A percentile compares a stretch with the other conserved stretches of the same genome.
Evolutionary conservation across 345 rosid genomes (phyloP).

Genomic region (Rhizophora mangle): DNA sequence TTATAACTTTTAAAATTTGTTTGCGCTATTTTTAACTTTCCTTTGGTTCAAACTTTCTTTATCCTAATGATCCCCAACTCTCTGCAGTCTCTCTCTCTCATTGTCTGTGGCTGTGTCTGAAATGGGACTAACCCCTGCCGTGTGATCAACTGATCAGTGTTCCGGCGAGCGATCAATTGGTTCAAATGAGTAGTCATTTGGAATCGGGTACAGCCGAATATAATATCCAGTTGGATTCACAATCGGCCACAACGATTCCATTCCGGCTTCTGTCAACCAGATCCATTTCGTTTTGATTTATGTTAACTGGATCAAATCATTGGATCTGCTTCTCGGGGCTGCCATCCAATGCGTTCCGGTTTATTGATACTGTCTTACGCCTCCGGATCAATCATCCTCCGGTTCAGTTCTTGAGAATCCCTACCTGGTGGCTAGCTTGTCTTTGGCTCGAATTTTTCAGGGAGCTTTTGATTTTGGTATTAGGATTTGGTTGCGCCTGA

Average conservation of each 20-base stretch:
- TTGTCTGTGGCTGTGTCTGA: not conserved
- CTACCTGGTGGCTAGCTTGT: not conserved
- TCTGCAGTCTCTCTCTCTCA: not conserved
- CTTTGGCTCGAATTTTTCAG: not conserved
- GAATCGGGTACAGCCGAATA: conserved; percentile 2
- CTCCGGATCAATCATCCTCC: not conserved
- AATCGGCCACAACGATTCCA: conserved; percentile 15
- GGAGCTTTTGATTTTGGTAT: conserved; percentile 10
- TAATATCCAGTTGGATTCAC: conserved; percentile 4
- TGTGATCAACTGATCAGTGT: conserved; percentile 16
- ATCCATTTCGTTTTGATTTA: conserved; percentile 16
- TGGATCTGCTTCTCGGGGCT: conserved; percentile 8
- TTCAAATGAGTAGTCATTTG: conserved; percentile 2
- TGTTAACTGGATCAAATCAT: conserved; percentile 3
- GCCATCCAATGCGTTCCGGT: conserved; percentile 28
- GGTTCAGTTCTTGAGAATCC: not conserved
- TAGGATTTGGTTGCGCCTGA: conserved; percentile 16
- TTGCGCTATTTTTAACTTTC: not conserved
- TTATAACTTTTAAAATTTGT: not conserved
- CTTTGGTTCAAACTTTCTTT: conserved; percentile 1
- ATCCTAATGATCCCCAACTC: conserved; percentile 19
- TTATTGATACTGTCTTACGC: conserved; percentile 8
- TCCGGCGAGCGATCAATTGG: conserved; percentile 15
- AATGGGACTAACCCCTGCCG: conserved; percentile 24
- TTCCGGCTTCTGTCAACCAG: conserved; percentile 6